These are phyloP conservation scores for Meyerozyma sp. DNA, from an alignment of 1,139 yeast genomes.

Conservation along the genomic window DNA sequence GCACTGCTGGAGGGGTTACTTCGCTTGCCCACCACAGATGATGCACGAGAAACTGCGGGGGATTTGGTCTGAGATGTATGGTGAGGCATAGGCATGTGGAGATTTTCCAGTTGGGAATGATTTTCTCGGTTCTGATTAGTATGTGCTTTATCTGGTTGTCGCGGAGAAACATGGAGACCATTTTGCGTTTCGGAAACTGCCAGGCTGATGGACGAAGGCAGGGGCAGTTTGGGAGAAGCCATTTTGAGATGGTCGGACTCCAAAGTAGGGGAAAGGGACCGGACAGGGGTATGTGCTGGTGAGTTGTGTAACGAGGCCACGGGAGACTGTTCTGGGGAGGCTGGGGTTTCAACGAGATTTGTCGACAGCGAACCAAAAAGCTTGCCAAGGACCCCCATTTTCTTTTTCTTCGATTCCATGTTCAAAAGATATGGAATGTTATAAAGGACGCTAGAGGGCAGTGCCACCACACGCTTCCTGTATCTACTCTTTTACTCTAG, in stretches of 20 bases:
- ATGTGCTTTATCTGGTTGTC: not conserved
- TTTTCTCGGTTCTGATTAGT: not conserved
- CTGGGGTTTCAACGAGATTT: not conserved
- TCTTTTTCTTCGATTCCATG: not conserved
- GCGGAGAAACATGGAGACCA: not conserved
- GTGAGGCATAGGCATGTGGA: not conserved
- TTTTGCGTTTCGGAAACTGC: not conserved
- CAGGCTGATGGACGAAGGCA: not conserved
- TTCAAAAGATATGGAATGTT: not conserved
- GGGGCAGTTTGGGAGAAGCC: not conserved
- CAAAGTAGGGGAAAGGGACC: not conserved
- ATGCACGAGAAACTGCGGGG: not conserved
- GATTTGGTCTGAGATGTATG: not conserved
- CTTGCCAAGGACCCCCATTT: not conserved
- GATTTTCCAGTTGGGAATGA: not conserved
- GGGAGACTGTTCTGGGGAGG: not conserved
- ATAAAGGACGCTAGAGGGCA: not conserved
- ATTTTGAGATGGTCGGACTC: not conserved
- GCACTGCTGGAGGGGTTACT: not conserved
- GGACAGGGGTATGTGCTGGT: not conserved
- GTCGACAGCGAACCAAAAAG: constrained; percentile 1
- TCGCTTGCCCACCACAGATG: not conserved
- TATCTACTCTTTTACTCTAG: too few species aligned
- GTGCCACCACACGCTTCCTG: too few species aligned
- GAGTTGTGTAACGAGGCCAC: not conserved